Base-by-base conservation (phyloP, 1,284 basidiomycete genomes). In the Trichosporon coremiiforme region DNA sequence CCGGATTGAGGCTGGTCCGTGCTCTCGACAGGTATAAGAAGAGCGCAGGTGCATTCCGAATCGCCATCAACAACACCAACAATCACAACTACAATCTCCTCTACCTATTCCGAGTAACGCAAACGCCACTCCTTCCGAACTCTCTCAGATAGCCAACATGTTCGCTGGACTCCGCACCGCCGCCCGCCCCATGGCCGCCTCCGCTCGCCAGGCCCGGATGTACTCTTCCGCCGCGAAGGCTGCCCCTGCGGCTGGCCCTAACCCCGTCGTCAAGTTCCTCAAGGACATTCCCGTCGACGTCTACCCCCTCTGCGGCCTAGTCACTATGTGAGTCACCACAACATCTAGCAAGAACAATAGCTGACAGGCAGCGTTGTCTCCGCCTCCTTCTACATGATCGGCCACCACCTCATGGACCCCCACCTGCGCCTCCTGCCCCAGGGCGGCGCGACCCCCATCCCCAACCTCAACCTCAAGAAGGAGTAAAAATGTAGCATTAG, bases 251-350 rank as follows among this genome's bases (percentile, higher is more conserved):
- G 33, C 33, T 33, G 57, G 57, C 57, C 31, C 57, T 15, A 60
- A 60, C 57, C 57, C 57, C 29, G 29, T 60, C 15, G 31, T 60
- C 31, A 60, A 60, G 29, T 60, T 60, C 31, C 57, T 60, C 57
- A 60, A 60, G 57, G 57, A 60, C 57, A 60, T 60, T 13, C 57
- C 57, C 2, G 57, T 60, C 31, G 57, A 60, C 17, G 57, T 60
- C 57, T 60, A 60, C 57, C 57, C 57, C 13, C 57, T 60, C 31
- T 60, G 57, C n/a, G 57, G 57, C 57, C 57, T 60, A 35, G 57
- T 60, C 57, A 60, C 57, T 17, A 10, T 60, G 57, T 60, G 57
- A 60, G 57, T 60, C 12, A 60, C 31, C 29, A 8, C 4, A 33
- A n/a, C 13, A 35, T 0, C 17, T 4, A 6, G 29, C 17, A 33